A percentile compares a stretch with the other conserved stretches of the same genome.
These are phyloP conservation scores for Coelastrella sp. DNA, from an alignment of 139 green algal species.

Conservation along the genomic window DNA sequence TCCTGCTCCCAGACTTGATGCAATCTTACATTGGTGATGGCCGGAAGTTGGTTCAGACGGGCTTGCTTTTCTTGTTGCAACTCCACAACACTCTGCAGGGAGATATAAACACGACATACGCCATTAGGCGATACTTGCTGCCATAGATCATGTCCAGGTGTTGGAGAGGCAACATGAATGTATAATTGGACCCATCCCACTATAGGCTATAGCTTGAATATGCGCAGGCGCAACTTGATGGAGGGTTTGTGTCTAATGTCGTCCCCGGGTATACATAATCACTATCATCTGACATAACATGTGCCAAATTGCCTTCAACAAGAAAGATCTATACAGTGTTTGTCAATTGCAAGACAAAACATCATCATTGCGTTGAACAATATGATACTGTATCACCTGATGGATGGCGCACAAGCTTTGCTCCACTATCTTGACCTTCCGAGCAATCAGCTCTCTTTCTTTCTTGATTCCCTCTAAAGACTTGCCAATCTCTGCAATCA, in stretches of 20 bases:
- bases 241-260: too few species aligned
- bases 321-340: too few species aligned
- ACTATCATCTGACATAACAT: neutral
- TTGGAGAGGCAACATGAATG: too few species aligned
- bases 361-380: too few species aligned
- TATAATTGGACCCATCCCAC: too few species aligned
- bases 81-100: slow-evolving; percentile 74
- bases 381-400: too few species aligned
- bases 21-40: slow-evolving; percentile 70
- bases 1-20: slow-evolving; percentile 73
- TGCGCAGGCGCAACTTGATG: too few species aligned
- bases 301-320: too few species aligned
- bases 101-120: neutral
- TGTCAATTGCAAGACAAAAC: neutral
- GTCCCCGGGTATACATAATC: too few species aligned
- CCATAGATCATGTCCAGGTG: too few species aligned
- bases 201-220: too few species aligned
- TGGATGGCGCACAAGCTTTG: slow-evolving; percentile 69
- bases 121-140: neutral
- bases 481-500: slow-evolving; percentile 74
- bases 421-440: slow-evolving; percentile 83
- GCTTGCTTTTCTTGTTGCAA: slow-evolving; percentile 91
- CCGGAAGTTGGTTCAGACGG: slow-evolving; percentile 76
- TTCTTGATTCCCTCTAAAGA: slow-evolving; percentile 76
- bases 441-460: slow-evolving; percentile 74